These are phyloP conservation scores for Cyclanthera cordifolia DNA, from an alignment of 306 rosid species.

Conservation along the genomic window DNA sequence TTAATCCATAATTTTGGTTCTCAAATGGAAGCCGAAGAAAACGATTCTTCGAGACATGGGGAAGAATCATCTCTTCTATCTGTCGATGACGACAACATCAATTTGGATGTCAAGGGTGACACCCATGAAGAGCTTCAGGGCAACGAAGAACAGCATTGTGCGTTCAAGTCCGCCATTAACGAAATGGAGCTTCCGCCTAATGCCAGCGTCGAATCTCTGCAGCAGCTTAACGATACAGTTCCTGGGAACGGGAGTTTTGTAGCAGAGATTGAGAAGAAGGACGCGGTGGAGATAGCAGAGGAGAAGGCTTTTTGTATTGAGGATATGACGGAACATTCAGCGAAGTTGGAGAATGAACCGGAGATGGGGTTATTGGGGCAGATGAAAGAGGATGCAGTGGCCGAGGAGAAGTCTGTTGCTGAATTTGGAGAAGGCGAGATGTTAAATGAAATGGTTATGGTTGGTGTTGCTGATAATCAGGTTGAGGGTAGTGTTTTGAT, in stretches of 20 bases:
- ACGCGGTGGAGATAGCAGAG: neutral
- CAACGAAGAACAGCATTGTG: conserved; percentile 27
- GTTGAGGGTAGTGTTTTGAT: neutral
- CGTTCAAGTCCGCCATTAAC: conserved; percentile 1
- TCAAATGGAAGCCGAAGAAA: conserved; percentile 48
- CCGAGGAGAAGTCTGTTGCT: conserved; percentile 13
- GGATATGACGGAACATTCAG: neutral
- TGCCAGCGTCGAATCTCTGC: neutral
- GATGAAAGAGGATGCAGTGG: conserved; percentile 10
- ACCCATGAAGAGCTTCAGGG: conserved; percentile 6
- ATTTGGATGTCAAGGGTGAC: conserved; percentile 10
- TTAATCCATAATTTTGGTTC: conserved; percentile 3
- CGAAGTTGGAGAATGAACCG: conserved; percentile 13
- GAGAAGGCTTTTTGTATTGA: neutral
- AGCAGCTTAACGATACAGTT: neutral
- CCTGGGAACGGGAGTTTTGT: neutral
- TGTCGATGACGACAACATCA: conserved; percentile 13
- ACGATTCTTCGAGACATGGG: conserved; percentile 25
- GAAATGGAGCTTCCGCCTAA: conserved; percentile 5
- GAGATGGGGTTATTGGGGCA: conserved; percentile 10
- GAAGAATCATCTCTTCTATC: neutral
- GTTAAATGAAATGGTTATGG: too few species aligned
- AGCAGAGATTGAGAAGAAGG: conserved; percentile 3
- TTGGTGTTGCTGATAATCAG: neutral
- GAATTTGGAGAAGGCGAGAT: conserved; percentile 1